Evolutionary conservation across 768 basidiomycete genomes (phyloP).

Genomic region (Tylopilus vinaceipallidus): DNA sequence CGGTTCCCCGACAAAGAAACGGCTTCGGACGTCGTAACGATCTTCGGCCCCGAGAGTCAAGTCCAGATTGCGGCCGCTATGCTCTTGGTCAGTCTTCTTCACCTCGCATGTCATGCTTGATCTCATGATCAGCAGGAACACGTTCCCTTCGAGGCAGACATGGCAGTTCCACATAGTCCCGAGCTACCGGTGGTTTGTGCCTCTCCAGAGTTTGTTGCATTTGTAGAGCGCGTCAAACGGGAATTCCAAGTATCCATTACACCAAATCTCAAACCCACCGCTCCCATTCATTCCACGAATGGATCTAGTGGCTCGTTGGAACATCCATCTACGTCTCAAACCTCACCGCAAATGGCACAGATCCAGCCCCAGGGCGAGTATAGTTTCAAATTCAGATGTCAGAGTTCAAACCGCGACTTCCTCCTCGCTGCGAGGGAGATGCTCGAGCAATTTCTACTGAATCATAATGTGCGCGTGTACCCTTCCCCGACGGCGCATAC

Average conservation of each 20-base stretch:
- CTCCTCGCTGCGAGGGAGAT: constrained; percentile 86
- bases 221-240: constrained; percentile 88
- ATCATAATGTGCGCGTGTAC: constrained; percentile 81
- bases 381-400: constrained; percentile 94
- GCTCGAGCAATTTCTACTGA: constrained; percentile 86
- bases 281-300: constrained; percentile 39
- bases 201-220: constrained; percentile 80
- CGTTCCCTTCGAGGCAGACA: constrained; percentile 94
- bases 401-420: constrained; percentile 93
- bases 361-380: constrained; percentile 51
- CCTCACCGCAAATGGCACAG: constrained; percentile 19
- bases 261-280: constrained; percentile 63
- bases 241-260: constrained; percentile 91
- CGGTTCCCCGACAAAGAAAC: constrained; percentile 92
- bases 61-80: constrained; percentile 96
- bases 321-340: constrained; percentile 33
- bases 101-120: neutral
- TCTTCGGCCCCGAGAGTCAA: constrained; percentile 96
- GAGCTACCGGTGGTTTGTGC: constrained; percentile 75
- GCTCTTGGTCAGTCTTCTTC: constrained; percentile 65
- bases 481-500: constrained; percentile 75
- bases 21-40: constrained; percentile 92
- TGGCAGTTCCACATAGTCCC: constrained; percentile 80
- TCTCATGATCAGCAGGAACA: constrained; percentile 64
- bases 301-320: constrained; percentile 51